Evolutionary conservation across 805 yeast species (phyloP), one percentile per base, ranked within the genome.

Genomic region (Cyberlindnera lachancei): DNA sequence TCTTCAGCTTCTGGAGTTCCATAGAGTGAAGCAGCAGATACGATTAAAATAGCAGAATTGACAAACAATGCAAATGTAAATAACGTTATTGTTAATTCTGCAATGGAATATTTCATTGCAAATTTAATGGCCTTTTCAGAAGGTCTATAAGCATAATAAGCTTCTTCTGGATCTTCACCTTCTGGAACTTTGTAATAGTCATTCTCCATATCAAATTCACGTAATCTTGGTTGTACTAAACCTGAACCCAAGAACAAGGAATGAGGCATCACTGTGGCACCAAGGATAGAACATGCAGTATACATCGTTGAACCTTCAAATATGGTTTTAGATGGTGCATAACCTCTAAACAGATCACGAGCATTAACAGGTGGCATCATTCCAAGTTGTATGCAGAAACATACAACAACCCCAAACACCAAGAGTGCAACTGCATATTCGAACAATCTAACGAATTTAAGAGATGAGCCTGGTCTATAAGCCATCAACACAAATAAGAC

Each of bases 241-340:
- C 87, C 94, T 0, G 90, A 79, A 0, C 95, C 96, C 33, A 86
- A 62, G 51, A 83, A 86, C 28, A 86, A 62, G 3, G 88, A 78
- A 53, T 86, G 95, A 5, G 95, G 95, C 95, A 86, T 86, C 16
- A 86, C 95, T 0, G 95, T 86, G 11, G 95, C 95, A 37, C 95
- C 96, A 29, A 86, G 65, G 37, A 86, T 81, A 9, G 94, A 92
- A 41, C 86, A 68, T 17, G 88, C 76, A 25, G 80, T 61, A 47
- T 78, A 83, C 27, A 83, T 61, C 5, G 94, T 90, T 48, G 71
- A 68, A 46, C 70, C 72, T 42, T 71, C 74, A 27, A 64, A 59
- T 51, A 73, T 56, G 15, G 59, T 58, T 13, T 51, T 52, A n/a
- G 70, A 64, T 1, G 95, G 95, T 15, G 83, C 62, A 51, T 72